phyloP scores from a whole-genome alignment of 2,329 filamentous ascomycete genomes.

The Cryphonectria carpinicola region DNA sequence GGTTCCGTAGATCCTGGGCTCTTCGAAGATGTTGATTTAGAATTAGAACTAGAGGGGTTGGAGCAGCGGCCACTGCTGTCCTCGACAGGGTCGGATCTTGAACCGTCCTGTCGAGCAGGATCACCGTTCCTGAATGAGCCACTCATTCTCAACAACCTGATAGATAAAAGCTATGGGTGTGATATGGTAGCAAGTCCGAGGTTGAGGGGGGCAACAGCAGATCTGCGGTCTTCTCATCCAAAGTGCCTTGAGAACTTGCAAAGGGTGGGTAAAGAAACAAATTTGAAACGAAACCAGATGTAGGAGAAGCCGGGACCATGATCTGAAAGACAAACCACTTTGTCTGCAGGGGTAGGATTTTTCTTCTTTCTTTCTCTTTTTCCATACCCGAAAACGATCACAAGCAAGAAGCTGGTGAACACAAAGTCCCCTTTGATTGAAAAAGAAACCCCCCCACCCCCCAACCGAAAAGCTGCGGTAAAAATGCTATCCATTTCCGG shows the following conservation, averaged over 20 bases:
- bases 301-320: neutral
- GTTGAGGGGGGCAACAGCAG: neutral
- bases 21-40: neutral
- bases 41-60: neutral
- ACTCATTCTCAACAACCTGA: slow-evolving; percentile 3
- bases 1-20: neutral
- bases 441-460: no score
- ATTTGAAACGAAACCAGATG: neutral
- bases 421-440: neutral
- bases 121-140: neutral
- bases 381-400: slow-evolving; percentile 8
- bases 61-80: neutral
- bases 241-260: neutral
- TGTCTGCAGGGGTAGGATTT: neutral
- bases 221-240: neutral
- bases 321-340: slow-evolving; percentile 10
- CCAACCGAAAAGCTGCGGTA: neutral
- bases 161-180: no score
- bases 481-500: slow-evolving; percentile 12
- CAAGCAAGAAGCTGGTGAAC: neutral
- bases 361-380: neutral
- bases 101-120: neutral
- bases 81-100: neutral
- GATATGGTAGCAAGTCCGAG: neutral
- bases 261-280: neutral